A percentile compares a stretch with the other conserved stretches of the same genome.
Evolutionary conservation across 2,329 filamentous ascomycete genomes (phyloP).

Genomic region (Meredithiella fracta): DNA sequence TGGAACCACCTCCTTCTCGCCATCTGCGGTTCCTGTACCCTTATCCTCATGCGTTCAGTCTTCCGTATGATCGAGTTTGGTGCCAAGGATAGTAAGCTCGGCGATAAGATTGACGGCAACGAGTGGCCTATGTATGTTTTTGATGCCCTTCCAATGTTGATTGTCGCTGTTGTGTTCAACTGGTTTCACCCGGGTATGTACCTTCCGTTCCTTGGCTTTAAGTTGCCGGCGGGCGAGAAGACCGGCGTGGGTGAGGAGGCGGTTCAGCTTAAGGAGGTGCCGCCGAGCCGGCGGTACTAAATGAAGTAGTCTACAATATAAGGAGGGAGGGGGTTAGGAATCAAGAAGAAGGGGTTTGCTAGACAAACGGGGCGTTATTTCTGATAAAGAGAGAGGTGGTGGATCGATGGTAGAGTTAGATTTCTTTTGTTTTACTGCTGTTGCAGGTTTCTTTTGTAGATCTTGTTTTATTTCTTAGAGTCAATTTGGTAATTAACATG

Average conservation of each 20-base stretch:
- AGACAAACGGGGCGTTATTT: too few species aligned
- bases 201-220: constrained; percentile 20
- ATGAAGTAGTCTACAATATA: not conserved
- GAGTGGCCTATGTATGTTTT: constrained; percentile 21
- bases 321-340: too few species aligned
- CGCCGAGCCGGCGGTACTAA: not conserved
- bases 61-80: constrained; percentile 21
- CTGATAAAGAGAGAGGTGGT: too few species aligned
- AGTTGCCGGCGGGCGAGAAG: constrained; percentile 17
- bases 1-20: constrained; percentile 25
- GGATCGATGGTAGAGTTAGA: too few species aligned
- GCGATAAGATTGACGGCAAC: constrained; percentile 16
- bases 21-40: constrained; percentile 19
- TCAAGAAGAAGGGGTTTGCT: too few species aligned
- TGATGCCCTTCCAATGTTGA: constrained; percentile 21
- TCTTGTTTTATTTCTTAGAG: too few species aligned
- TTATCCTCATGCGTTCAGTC: constrained; percentile 21
- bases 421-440: too few species aligned
- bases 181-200: constrained; percentile 20
- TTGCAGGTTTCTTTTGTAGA: too few species aligned
- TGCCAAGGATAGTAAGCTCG: constrained; percentile 15
- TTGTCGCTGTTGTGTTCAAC: constrained; percentile 19
- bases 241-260: not conserved
- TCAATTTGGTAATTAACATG: too few species aligned
- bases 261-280: not conserved